Base-by-base conservation (phyloP, 202 grass and related monocot species). In the Brachypodium distachyon region DNA sequence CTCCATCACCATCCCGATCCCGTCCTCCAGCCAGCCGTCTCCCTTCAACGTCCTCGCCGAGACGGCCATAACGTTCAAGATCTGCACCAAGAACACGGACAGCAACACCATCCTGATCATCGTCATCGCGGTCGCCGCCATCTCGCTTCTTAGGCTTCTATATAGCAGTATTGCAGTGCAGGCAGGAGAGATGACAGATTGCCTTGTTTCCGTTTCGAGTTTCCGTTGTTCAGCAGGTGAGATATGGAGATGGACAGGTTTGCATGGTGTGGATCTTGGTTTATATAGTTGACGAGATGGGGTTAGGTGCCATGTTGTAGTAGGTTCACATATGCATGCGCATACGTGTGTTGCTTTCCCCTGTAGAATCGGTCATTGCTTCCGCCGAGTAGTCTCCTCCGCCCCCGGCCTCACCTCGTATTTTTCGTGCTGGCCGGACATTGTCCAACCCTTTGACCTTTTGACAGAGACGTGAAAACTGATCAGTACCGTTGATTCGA, bases 341-440 rank as follows among this genome's bases (percentile, higher is more conserved):
- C 37, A 19, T 70, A 49, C 53, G 64, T 84, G 57, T 72, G 29
- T 12, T 4, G 12, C 26, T 31, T 5, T 16, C 50, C 8, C 69
- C 23, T 49, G 76, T 42, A 63, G 79, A 87, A 87, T 4, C 3
- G 60, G 79, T 87, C 85, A 26, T 67, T 73, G 85, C 40, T 77
- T 72, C 66, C 85, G 79, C 14, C 32, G 18, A 2, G 23, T 54
- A n/a, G 73, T 70, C 63, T 49, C 46, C 14, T 33, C 18, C 33
- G 3, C 46, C 2, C 26, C 27, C 36, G n/a, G n/a, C n/a, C n/a
- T n/a, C 47, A n/a, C 49, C 27, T 77, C 32, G 41, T 58, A 67
- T 8, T 68, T 80, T 85, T 80, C 76, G 83, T 65, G 77, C 38
- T 56, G 61, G 77, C 38, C 47, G 61, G 66, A 26, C 76, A 10